Evolutionary conservation across 768 basidiomycete genomes (phyloP), one percentile per base, ranked within the genome.

Genomic region (Sporobolomyces roseus): DNA sequence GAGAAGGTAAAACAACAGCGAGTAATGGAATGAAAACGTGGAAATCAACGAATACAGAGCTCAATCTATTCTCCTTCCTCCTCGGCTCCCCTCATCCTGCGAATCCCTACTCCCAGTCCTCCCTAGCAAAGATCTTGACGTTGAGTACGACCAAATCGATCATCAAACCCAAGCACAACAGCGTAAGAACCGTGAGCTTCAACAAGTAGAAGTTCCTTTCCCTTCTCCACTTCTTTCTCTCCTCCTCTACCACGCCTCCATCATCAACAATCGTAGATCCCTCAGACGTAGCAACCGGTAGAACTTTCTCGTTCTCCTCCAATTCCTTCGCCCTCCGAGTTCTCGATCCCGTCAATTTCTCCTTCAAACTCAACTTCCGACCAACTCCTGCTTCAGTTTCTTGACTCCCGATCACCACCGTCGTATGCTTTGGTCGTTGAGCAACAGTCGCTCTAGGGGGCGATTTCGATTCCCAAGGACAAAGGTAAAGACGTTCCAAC

Each of bases 401-500:
- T 33, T 32, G 5, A 30, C 52, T 54, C 54, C 33, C 52, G 52
- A 33, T 50, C 49, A 48, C n/a, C 23, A 41, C 38, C 46, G 14
- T 48, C 46, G 46, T 19, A 48, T n/a, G 21, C 21, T 21, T 27
- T 17, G 25, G 35, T 10, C 54, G 54, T 23, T 17, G 13, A 10
- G 13, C 7, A 5, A 30, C 3, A 32, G 30, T 27, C 25, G 30
- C 29, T n/a, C n/a, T n/a, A n/a, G n/a, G n/a, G 19, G 52, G 52
- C 7, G 21, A 33, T 16, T 29, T 27, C 30, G 32, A 10, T 8
- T 69, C 68, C 68, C 68, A 69, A 0, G 68, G 68, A 38, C 68
- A 69, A 14, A 69, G 63, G 46, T 69, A 69, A 9, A 68, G 61
- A 0, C 67, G 38, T 49, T 63, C 58, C 29, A 63, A 38, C 14